Base-by-base conservation (phyloP, 495 filamentous ascomycete species). In the Podospora australis region DNA sequence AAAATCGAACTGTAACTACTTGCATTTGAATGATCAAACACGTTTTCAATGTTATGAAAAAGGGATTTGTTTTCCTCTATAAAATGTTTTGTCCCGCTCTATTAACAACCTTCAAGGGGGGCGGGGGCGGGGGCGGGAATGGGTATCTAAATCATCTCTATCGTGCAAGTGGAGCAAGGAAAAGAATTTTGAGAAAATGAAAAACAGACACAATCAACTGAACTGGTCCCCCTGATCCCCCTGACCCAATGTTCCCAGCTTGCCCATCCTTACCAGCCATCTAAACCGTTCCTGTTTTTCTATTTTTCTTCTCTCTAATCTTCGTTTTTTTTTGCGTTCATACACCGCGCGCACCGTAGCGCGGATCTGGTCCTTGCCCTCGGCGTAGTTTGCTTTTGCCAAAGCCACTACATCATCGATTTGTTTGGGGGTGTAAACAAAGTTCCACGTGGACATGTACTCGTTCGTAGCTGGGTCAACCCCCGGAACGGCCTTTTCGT, bases 361-460 rank as follows among this genome's bases (percentile, higher is more conserved):
- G 48, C 80, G 81, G 19, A 88, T 83, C 66, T 83, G 81, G 34
- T 86, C 84, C 46, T 77, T 72, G 1, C 92, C 88, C 62, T 92
- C 84, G 4, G 73, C 75, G 52, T 87, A 98, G 65, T 98, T 98
- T 2, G 88, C 87, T 49, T 80, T 77, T 1, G 92, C 90, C 6
- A 98, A 77, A 17, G 78, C 76, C 7, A 94, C 82, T 0, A 91
- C 84, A 19, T 78, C 74, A 44, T 95, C 90, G 39, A 96, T 75
- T 58, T 96, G 82, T 47, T 88, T 78, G 0, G 89, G 86, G 26
- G 86, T 89, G 66, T 95, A 96, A 35, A 95, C 81, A 61, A 96
- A 96, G 63, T 96, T 98, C 92, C 92, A 97, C 1, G 92, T 98
- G 55, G 81, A 87, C 66, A 96, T 78, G 70, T 90, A 98, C 41